Evolutionary conservation across 306 rosid species (phyloP), one percentile per base, ranked within the genome.

Genomic region (Echinosophora koreensis): DNA sequence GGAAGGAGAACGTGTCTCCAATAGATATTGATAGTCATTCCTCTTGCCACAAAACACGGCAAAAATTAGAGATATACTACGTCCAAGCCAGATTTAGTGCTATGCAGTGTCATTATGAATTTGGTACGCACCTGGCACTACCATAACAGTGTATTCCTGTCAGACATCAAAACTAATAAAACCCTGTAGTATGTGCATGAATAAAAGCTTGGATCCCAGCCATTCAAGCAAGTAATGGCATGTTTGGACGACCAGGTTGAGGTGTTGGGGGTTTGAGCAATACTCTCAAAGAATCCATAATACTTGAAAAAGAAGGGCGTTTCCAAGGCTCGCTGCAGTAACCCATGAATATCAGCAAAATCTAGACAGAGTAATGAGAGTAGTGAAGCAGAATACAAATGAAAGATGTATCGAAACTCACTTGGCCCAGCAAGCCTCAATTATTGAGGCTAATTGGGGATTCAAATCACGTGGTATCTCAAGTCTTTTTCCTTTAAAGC

Each of bases 351-450:
- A 76, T 79, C 39, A 69, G 17, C 6, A 58, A 62, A 77, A 75
- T 11, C n/a, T 35, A 54, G 18, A 42, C 34, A 8, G 28, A 22
- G 22, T 22, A 22, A 22, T 22, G 22, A 37, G 50, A 37, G 50
- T 50, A 62, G 38, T 18, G 32, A 38, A 66, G 56, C 41, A 64
- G 4, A 32, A 30, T n/a, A 8, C 61, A 35, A 54, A 27, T n/a
- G 11, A 51, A 32, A 32, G 38, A 69, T 66, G 28, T 16, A 52
- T 28, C 52, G 18, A 41, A 77, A 86, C 97, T 85, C 81, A 93
- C 97, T 93, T 88, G 79, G 94, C 92, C 97, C 97, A 93, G 86
- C 94, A 93, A 67, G 84, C 86, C 83, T 89, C 93, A 77, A 93
- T 93, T 73, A 93, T 74, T 18, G 89, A 84, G 68, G 91, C 94